Conservation (phyloP, 768 basidiomycete genomes). For the Suillus hirtellus region DNA sequence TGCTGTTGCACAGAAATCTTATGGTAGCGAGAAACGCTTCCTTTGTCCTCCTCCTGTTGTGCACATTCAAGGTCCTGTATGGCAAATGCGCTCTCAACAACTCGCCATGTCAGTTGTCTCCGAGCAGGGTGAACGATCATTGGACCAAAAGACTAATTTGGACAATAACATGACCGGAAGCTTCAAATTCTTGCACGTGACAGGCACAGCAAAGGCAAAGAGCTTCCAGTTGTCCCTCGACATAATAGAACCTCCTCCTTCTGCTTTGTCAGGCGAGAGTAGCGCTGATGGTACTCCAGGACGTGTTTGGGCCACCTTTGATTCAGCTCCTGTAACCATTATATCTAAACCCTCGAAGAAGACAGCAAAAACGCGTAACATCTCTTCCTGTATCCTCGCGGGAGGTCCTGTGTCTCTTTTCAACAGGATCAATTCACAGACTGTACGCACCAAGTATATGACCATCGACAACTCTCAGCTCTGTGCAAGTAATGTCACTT, state of each 20-base stretch:
- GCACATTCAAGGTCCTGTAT: slow-evolving; percentile 85
- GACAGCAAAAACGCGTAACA: slow-evolving; percentile 92
- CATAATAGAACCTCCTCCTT: slow-evolving; percentile 73
- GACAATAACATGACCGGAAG: slow-evolving; percentile 84
- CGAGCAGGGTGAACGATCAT: slow-evolving; percentile 79
- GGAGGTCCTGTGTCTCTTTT: slow-evolving; percentile 90
- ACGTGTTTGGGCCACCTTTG: slow-evolving; percentile 88
- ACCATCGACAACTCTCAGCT: slow-evolving; percentile 82
- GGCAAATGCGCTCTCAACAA: slow-evolving; percentile 79
- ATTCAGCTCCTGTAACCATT: slow-evolving; percentile 89
- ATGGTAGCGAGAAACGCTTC: slow-evolving; percentile 93
- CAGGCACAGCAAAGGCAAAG: slow-evolving; percentile 85
- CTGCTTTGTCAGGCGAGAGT: slow-evolving; percentile 44
- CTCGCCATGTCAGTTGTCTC: slow-evolving; percentile 86
- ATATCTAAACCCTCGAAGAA: slow-evolving; percentile 98
- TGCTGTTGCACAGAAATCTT: slow-evolving; percentile 94
- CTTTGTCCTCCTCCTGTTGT: slow-evolving; percentile 93
- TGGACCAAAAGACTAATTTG: slow-evolving; percentile 80
- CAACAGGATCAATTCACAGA: slow-evolving; percentile 96
- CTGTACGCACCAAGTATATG: slow-evolving; percentile 97
- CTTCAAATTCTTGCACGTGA: slow-evolving; percentile 91
- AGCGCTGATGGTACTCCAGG: slow-evolving; percentile 41
- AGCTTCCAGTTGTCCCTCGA: slow-evolving; percentile 86
- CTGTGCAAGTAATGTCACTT: slow-evolving; percentile 86
- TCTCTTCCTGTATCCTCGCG: slow-evolving; percentile 85